Base-by-base conservation (phyloP, 169 alveolate species). In the Babesia gibsoni region DNA sequence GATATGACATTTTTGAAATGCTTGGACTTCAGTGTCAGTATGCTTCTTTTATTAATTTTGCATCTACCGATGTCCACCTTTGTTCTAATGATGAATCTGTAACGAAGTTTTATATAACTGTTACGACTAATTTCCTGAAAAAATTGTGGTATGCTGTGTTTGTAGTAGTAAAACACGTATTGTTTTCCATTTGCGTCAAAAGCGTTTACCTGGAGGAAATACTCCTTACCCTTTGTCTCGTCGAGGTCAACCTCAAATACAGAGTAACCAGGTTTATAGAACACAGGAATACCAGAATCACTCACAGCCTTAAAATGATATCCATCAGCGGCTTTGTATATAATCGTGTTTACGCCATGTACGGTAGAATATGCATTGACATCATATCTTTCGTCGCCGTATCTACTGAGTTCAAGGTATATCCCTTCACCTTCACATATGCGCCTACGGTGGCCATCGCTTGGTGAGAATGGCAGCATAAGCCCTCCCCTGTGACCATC, bases 131-230 rank as follows among this genome's bases (percentile, higher is more conserved):
- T 27, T 45, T 61, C 72, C 41, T 41, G 27, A 58, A 61, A 61
- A 32, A 18, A 4, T 42, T 61, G 58, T 27, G 8, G 30, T 48
- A 45, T 61, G 46, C 46, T 23, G 18, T 29, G 18, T 58, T 61
- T 61, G 72, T 61, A 61, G 72, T 9, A 45, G 58, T 61, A 61
- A 36, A 33, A 45, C 52, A 61, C 35, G 72, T 25, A 48, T 48
- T 61, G 72, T 18, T 43, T n/a, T 3, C 72, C 72, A 29, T 58
- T 54, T 3, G 18, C 33, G 58, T 61, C 72, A 32, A 14, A 45
- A 14, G 59, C 72, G n/a, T 16, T 43, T 32, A 61, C 12, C 58
- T 61, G 72, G 27, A 61, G 20, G 72, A 61, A 61, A n/a, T n/a
- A n/a, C 46, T 39, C 46, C 12, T 49, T 49, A 22, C 46, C 72